A percentile compares a stretch with the other conserved stretches of the same genome.
Conservation (phyloP, 2,329 filamentous ascomycete genomes). For the Phialemonium atrogriseum region DNA sequence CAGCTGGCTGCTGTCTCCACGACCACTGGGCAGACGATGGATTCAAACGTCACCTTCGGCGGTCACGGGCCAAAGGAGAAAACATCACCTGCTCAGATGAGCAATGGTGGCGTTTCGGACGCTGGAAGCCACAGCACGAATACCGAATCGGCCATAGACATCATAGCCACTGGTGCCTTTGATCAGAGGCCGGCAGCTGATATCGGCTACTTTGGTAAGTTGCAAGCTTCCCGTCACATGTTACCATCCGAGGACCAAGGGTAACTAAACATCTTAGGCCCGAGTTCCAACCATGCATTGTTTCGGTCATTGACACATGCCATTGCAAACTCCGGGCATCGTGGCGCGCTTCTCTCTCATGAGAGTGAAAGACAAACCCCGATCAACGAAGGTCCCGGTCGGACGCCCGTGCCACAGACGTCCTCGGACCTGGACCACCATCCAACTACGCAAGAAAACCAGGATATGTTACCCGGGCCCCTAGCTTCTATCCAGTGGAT, state of each 20-base stretch:
- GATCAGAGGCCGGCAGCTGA: slow-evolving; percentile 17
- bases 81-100: too few species aligned
- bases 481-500: slow-evolving; percentile 13
- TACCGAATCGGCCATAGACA: slow-evolving; percentile 17
- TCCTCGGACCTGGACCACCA: too few species aligned
- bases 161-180: slow-evolving; percentile 18
- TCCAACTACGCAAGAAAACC: too few species aligned
- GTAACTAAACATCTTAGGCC: slow-evolving; percentile 14
- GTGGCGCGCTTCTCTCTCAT: neutral
- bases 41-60: too few species aligned
- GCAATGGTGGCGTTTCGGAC: too few species aligned
- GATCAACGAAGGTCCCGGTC: too few species aligned
- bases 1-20: too few species aligned
- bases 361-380: too few species aligned
- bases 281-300: slow-evolving; percentile 21
- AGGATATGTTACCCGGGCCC: slow-evolving; percentile 12
- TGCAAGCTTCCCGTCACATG: neutral
- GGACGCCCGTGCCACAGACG: too few species aligned
- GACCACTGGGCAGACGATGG: too few species aligned
- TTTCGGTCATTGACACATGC: slow-evolving; percentile 17
- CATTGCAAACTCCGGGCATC: slow-evolving; percentile 16
- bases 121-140: slow-evolving; percentile 7
- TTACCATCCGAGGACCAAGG: too few species aligned
- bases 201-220: slow-evolving; percentile 15
- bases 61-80: too few species aligned